These are phyloP conservation scores for Saccharomycopsis crataegensis DNA, from an alignment of 1,139 yeast genomes.

Conservation along the genomic window DNA sequence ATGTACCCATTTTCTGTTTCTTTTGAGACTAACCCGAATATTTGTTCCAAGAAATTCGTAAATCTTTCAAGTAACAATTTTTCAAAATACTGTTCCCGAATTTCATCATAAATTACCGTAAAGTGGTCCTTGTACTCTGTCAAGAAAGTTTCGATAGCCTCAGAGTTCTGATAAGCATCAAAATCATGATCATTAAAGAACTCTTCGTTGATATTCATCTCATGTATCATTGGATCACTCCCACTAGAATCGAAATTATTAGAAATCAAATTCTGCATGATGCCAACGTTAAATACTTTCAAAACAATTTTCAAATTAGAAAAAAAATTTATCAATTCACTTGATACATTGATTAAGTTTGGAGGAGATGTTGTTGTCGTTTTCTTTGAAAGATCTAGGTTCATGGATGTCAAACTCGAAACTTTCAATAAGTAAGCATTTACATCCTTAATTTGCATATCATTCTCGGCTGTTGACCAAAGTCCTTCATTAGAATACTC, in stretches of 20 bases:
- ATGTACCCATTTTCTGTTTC: neutral
- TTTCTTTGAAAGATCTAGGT: neutral
- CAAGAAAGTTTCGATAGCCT: neutral
- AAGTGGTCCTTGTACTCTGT: slow-evolving; percentile 1
- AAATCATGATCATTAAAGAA: slow-evolving; percentile 4
- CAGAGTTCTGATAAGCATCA: slow-evolving; percentile 2
- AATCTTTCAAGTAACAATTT: neutral
- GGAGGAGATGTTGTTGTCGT: neutral
- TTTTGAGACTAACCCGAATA: neutral
- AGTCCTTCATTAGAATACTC: neutral
- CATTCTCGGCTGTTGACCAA: slow-evolving; percentile 10
- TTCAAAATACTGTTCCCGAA: slow-evolving; percentile 1
- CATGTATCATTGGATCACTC: neutral
- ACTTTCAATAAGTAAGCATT: slow-evolving; percentile 9
- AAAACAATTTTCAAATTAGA: neutral
- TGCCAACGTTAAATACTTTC: neutral
- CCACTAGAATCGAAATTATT: neutral
- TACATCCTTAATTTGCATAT: slow-evolving; percentile 1
- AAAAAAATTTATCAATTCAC: slow-evolving; percentile 1
- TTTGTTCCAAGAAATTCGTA: neutral
- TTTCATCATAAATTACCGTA: neutral
- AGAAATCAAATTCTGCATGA: neutral
- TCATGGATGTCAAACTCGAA: slow-evolving; percentile 1
- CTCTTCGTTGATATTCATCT: neutral
- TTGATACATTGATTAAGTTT: neutral